Base-by-base conservation (phyloP, 2,329 filamentous ascomycete genomes). In the Apiospora koreana region DNA sequence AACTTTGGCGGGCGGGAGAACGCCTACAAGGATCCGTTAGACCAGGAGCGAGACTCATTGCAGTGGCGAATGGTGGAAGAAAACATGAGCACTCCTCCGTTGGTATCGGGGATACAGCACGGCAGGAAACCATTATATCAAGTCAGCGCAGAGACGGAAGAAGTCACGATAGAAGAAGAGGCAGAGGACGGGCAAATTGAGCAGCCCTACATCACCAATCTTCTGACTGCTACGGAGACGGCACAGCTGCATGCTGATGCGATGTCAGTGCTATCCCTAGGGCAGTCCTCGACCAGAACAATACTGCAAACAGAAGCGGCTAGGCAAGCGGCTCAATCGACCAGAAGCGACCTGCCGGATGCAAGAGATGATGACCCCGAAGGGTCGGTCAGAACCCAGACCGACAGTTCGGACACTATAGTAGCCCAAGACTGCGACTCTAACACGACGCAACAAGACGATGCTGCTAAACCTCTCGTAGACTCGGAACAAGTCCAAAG, bases 1-100 rank as follows among this genome's bases (percentile, higher is more conserved):
- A 74, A 75, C 65, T 77, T 77, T 38, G 70, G 72, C 3, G 73
- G 73, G 8, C 65, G 65, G 23, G 48, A 75, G 2, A 74, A 67
- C 18, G 74, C 72, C 41, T 70, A 64, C 28, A 73, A 67, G 2
- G 18, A 31, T 7, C 74, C 73, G 2, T 73, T 77, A 0, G 76
- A 38, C 8, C 28, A 62, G 31, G 41, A 43, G 41, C 1, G 41
- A 12, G 12, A 43, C 41, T 16, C 41, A 12, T 12, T 43, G 41
- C 41, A 43, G 41, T 16, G 41, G 41, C 41, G 41, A 10, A 62
- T 62, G 54, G 54, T 62, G 18, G 1, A 35, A 4, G 31, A 18
- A 1, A 38, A 62, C 21, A 62, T 62, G 54, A 35, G 21, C n/a
- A 31, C 21, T 6, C 21, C 38, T 8, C 54, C 54, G 3, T 9